Percentiles rank a stretch among this genome's conserved stretches.
These are phyloP conservation scores for Trichaptum fuscoviolaceum DNA, from an alignment of 768 basidiomycete species.

Conservation along the genomic window DNA sequence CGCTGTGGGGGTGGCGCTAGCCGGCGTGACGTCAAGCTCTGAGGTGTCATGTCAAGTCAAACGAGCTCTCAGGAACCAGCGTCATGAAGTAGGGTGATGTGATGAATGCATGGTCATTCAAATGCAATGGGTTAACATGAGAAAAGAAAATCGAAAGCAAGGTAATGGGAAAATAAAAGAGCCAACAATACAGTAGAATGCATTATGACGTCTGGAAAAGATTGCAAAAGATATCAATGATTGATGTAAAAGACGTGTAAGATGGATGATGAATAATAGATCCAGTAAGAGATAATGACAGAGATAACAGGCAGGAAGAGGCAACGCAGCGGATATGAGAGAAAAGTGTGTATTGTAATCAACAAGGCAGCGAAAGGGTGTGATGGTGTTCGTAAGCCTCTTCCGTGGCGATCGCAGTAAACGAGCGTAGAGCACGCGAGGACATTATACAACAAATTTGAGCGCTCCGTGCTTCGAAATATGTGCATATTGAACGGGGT, in stretches of 20 bases:
- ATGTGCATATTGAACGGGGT: not conserved
- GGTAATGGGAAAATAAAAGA: not conserved
- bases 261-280: not conserved
- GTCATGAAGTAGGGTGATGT: not conserved
- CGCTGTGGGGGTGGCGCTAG: not conserved
- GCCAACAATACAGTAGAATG: not conserved
- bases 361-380: not conserved
- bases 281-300: not conserved
- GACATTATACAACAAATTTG: slow-evolving; percentile 1
- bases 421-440: not conserved
- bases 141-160: not conserved
- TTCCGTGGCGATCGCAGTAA: not conserved
- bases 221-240: not conserved
- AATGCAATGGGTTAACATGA: not conserved
- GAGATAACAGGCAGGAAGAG: not conserved
- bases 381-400: not conserved
- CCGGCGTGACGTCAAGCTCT: not conserved
- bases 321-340: not conserved
- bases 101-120: not conserved
- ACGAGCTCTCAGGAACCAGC: not conserved
- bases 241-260: not conserved
- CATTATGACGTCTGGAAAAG: not conserved
- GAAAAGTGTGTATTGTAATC: not conserved
- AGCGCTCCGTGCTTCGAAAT: not conserved
- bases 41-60: not conserved